phyloP scores from a whole-genome alignment of 208 protist species.

The Wallacemonas sp. region DNA sequence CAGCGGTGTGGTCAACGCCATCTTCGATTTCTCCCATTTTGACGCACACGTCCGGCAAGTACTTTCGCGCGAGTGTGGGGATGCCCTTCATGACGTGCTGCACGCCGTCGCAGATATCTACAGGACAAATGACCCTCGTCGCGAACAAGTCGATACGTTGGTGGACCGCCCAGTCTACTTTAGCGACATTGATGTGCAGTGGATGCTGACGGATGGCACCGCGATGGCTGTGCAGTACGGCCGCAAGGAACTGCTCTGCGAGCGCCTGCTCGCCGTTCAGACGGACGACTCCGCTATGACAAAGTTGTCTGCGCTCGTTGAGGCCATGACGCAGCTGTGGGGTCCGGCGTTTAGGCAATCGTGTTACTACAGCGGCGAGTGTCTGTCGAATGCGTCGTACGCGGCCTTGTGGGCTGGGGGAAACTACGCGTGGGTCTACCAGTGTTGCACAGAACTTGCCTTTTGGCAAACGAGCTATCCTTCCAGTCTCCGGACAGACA shows the following conservation, averaged over 20 bases:
- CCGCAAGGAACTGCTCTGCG: slow-evolving; percentile 27
- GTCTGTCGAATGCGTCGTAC: slow-evolving; percentile 30
- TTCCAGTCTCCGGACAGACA: slow-evolving; percentile 25
- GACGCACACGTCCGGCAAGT: slow-evolving; percentile 40
- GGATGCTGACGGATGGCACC: slow-evolving; percentile 47
- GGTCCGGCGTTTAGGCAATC: slow-evolving; percentile 25
- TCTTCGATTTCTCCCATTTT: slow-evolving; percentile 46
- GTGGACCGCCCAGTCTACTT: slow-evolving; percentile 39
- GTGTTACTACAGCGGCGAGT: slow-evolving; percentile 50
- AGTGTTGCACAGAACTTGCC: slow-evolving; percentile 46
- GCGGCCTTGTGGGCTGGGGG: slow-evolving; percentile 23
- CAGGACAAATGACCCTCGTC: neutral
- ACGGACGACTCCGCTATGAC: neutral
- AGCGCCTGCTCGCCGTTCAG: slow-evolving; percentile 9
- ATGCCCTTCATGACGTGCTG: slow-evolving; percentile 25
- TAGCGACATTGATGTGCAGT: slow-evolving; percentile 38
- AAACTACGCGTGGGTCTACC: slow-evolving; percentile 46
- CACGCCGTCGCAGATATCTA: slow-evolving; percentile 27
- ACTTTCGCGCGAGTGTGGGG: slow-evolving; percentile 22
- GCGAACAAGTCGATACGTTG: slow-evolving; percentile 12
- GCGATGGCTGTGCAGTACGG: slow-evolving; percentile 54
- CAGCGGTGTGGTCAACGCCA: slow-evolving; percentile 42
- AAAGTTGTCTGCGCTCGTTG: slow-evolving; percentile 18
- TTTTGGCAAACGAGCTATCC: slow-evolving; percentile 50
- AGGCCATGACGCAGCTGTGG: slow-evolving; percentile 24